These are phyloP conservation scores for Combretum micranthum DNA, from an alignment of 345 rosid species.

Conservation along the genomic window DNA sequence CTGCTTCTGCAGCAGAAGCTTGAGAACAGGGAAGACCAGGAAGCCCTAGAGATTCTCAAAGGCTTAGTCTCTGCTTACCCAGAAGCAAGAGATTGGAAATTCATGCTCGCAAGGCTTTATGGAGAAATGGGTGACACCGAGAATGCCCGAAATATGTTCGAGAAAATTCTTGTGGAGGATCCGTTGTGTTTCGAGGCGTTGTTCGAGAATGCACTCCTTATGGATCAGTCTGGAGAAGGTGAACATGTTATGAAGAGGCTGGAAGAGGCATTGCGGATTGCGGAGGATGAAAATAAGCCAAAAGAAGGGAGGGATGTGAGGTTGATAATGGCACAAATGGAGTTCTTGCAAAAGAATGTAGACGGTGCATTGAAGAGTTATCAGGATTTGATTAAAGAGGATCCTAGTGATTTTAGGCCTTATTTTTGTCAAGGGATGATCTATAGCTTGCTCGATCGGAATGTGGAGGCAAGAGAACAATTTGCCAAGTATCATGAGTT, in stretches of 20 bases:
- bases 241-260: constrained; percentile 60
- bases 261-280: constrained; percentile 58
- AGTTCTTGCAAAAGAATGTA: constrained; percentile 76
- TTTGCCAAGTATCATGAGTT: constrained; percentile 72
- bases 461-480: constrained; percentile 72
- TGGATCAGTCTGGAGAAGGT: constrained; percentile 78
- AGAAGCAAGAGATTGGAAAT: constrained; percentile 61
- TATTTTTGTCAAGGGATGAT: constrained; percentile 81
- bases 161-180: constrained; percentile 61
- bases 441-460: constrained; percentile 63
- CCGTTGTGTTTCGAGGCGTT: constrained; percentile 85
- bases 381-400: constrained; percentile 56
- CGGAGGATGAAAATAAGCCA: constrained; percentile 45
- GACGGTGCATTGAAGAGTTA: constrained; percentile 76
- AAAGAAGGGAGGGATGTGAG: constrained; percentile 81
- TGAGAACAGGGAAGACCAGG: constrained; percentile 64
- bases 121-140: constrained; percentile 50
- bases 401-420: constrained; percentile 72
- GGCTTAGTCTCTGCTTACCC: constrained; percentile 53
- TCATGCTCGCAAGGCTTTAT: constrained; percentile 54
- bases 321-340: constrained; percentile 77
- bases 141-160: constrained; percentile 72
- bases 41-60: constrained; percentile 42
- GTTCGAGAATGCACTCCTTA: constrained; percentile 79
- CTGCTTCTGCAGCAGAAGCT: constrained; percentile 60